Base-by-base conservation (phyloP, 768 basidiomycete genomes). In the Tulasnella sp. region DNA sequence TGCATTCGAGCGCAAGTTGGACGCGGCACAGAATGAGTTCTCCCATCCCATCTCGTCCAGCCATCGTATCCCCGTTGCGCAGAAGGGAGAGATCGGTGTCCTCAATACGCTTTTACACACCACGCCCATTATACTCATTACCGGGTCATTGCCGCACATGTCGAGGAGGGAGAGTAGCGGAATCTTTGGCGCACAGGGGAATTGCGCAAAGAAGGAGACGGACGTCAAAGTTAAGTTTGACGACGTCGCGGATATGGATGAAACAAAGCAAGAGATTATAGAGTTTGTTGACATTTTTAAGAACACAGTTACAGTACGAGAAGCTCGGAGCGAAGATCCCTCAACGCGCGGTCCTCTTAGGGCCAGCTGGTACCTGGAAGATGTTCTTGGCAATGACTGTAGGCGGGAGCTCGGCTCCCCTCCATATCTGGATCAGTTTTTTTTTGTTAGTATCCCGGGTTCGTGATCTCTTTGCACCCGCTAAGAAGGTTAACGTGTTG, bases 241-340 rank as follows among this genome's bases (percentile, higher is more conserved):
- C 74, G 93, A 99, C 69, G 91, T 99, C 17, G 96, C 96, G 13
- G 96, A 96, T 38, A 98, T 98, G 95, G 96, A 99, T 73, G 96
- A 99, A 73, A 96, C 94, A 45, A 99, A 99, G 77, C 89, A 94
- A 75, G 96, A 99, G 75, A 95, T 99, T 67, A 95, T 98, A 89
- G 96, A 99, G 71, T 99, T 98, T 66, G 96, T 99, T 70, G 94
- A 96, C 67, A 98, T 99, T 76, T 77, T 99, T 68, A 97, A 97
- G 75, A 88, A 98, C 60, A 96, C 96, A n/a, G 11, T 74, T 82
- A 29, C 86, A 86, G 70, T 99, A 96, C 75, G 90, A 97, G 74
- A 90, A 84, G 65, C 81, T 99, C 42, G 96, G 96, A 61, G 96
- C 96, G 61, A 98, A 98, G 76, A 98, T 98, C 64, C 92, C 92